Evolutionary conservation across 192 early-diverging fungal genomes (phyloP).

Genomic region (Rhizophagus sp.): DNA sequence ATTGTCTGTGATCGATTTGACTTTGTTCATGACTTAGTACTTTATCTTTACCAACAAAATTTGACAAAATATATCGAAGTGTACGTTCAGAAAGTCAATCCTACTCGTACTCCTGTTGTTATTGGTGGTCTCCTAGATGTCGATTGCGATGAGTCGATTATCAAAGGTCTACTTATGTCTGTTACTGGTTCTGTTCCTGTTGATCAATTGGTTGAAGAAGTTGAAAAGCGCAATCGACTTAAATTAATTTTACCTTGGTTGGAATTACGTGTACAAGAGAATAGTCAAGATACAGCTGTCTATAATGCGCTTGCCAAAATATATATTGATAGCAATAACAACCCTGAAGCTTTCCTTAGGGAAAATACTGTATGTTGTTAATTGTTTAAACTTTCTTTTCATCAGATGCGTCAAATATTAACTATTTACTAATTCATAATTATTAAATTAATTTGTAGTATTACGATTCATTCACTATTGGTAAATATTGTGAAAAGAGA

Average conservation of each 20-base stretch:
- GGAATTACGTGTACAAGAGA: constrained; percentile 85
- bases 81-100: constrained; percentile 99
- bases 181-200: constrained; percentile 83
- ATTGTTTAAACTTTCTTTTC: constrained; percentile 21
- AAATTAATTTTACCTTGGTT: constrained; percentile 96
- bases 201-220: constrained; percentile 82
- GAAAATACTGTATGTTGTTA: constrained; percentile 63
- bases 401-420: neutral
- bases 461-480: constrained; percentile 90
- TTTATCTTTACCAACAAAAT: constrained; percentile 94
- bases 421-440: neutral
- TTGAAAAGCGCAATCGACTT: constrained; percentile 95
- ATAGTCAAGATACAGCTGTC: constrained; percentile 84
- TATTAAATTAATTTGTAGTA: constrained; percentile 43
- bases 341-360: constrained; percentile 93
- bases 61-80: constrained; percentile 96
- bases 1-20: constrained; percentile 98
- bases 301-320: constrained; percentile 99
- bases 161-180: constrained; percentile 89
- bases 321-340: constrained; percentile 99
- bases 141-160: constrained; percentile 93
- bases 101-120: constrained; percentile 89
- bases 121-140: constrained; percentile 97
- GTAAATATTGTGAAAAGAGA: constrained; percentile 98
- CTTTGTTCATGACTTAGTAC: constrained; percentile 96